A percentile compares a stretch with the other conserved stretches of the same genome.
These are phyloP conservation scores for Cladophialophora chaetospira DNA, from an alignment of 2,329 filamentous ascomycete genomes.

Conservation along the genomic window DNA sequence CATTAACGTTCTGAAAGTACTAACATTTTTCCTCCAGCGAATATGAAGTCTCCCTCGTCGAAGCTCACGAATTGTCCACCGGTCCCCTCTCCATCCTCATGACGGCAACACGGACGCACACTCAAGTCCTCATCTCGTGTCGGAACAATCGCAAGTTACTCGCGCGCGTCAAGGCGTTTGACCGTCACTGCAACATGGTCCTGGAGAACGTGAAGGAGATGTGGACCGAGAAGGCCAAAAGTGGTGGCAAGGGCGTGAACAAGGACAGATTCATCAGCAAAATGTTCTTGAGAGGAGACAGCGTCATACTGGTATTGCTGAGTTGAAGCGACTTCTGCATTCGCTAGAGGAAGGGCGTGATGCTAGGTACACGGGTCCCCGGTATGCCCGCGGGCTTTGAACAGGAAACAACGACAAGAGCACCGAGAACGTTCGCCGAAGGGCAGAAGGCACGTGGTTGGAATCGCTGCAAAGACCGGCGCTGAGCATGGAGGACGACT, in stretches of 20 bases:
- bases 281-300: conserved; percentile 89
- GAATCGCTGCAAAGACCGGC: too few species aligned
- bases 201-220: conserved; percentile 98
- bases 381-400: background rate
- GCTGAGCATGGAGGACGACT: too few species aligned
- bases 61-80: conserved; percentile 77
- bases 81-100: conserved; percentile 91
- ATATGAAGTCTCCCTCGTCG: conserved; percentile 82
- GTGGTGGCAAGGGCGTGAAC: conserved; percentile 92
- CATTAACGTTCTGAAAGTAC: background rate
- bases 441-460: too few species aligned
- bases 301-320: conserved; percentile 81
- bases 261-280: conserved; percentile 99
- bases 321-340: conserved; percentile 55
- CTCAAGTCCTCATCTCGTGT: conserved; percentile 94
- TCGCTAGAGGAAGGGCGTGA: background rate
- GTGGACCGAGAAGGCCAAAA: conserved; percentile 91
- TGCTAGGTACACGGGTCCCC: too few species aligned
- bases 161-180: conserved; percentile 96
- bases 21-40: conserved; percentile 58
- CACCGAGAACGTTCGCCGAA: too few species aligned
- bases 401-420: too few species aligned
- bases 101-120: conserved; percentile 91
- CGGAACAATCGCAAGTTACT: conserved; percentile 98
- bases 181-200: conserved; percentile 99